Conservation (phyloP, 2,329 filamentous ascomycete species). For the Venturia asperata region DNA sequence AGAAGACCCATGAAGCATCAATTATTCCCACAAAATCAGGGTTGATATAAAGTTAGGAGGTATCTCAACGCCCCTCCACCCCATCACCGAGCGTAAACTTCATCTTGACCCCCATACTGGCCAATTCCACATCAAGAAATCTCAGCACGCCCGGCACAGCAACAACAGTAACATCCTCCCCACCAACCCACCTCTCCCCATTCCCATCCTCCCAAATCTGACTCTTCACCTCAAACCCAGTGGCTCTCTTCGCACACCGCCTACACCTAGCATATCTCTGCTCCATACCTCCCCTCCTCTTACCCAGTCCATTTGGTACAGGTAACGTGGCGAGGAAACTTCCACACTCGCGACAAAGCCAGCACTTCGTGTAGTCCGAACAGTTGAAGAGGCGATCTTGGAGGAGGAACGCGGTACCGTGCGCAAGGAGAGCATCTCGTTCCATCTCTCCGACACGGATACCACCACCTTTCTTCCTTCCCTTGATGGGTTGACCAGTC, state of each 20-base stretch:
- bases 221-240: constrained; percentile 52
- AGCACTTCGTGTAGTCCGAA: constrained; percentile 82
- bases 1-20: background rate
- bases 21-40: background rate
- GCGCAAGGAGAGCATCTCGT: constrained; percentile 86
- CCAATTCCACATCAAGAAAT: constrained; percentile 89
- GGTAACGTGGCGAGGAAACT: constrained; percentile 85
- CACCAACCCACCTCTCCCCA: constrained; percentile 76
- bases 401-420: constrained; percentile 88
- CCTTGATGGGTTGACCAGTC: constrained; percentile 95
- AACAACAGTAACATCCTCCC: constrained; percentile 83
- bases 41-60: too few species aligned
- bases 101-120: constrained; percentile 92
- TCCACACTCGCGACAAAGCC: constrained; percentile 84
- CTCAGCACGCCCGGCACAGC: constrained; percentile 88
- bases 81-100: constrained; percentile 66
- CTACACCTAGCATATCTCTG: constrained; percentile 29
- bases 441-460: constrained; percentile 99
- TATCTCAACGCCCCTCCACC: background rate
- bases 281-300: constrained; percentile 24
- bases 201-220: constrained; percentile 82
- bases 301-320: constrained; percentile 48
- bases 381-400: constrained; percentile 97
- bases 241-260: constrained; percentile 38
- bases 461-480: constrained; percentile 90